These are phyloP conservation scores for Pyrenochaeta sp. DNA, from an alignment of 2,329 filamentous ascomycete genomes.

Conservation along the genomic window DNA sequence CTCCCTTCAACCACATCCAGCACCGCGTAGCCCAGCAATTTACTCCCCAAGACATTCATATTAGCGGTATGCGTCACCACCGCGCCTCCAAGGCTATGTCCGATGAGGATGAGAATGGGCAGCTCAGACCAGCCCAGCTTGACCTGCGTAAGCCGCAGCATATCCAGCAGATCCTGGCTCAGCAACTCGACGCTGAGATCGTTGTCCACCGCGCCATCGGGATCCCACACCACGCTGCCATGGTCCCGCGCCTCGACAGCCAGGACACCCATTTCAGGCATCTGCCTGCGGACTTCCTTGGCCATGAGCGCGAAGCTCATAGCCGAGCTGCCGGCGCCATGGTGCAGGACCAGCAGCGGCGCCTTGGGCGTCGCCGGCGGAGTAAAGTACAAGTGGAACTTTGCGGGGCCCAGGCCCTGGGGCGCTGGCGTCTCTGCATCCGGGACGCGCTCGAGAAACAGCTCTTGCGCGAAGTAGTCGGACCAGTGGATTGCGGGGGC, in stretches of 20 bases:
- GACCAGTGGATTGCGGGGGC: conserved; percentile 78
- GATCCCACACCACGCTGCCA: conserved; percentile 67
- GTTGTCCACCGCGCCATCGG: conserved; percentile 49
- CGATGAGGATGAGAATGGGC: conserved; percentile 81
- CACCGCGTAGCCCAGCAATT: conserved; percentile 84
- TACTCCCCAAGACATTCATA: conserved; percentile 68
- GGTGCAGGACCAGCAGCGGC: conserved; percentile 90
- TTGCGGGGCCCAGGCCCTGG: conserved; percentile 55
- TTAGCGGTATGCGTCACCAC: conserved; percentile 85
- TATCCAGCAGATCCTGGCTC: conserved; percentile 72
- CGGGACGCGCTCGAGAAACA: conserved; percentile 67
- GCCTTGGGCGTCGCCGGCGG: conserved; percentile 72
- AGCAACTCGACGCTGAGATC: conserved; percentile 79
- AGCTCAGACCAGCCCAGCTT: conserved; percentile 76
- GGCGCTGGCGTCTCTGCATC: not conserved
- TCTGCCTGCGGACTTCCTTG: conserved; percentile 75
- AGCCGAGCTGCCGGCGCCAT: conserved; percentile 92
- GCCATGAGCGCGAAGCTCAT: conserved; percentile 88
- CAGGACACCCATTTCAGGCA: conserved; percentile 83
- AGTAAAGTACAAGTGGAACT: conserved; percentile 86
- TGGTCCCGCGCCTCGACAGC: conserved; percentile 88
- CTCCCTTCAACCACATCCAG: conserved; percentile 95
- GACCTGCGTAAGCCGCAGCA: conserved; percentile 71
- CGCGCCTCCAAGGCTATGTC: conserved; percentile 91
- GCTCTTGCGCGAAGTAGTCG: conserved; percentile 87